Percentiles rank a stretch among this genome's conserved stretches.
phyloP scores from a whole-genome alignment of 495 filamentous ascomycete species.

The Neurospora sp. region DNA sequence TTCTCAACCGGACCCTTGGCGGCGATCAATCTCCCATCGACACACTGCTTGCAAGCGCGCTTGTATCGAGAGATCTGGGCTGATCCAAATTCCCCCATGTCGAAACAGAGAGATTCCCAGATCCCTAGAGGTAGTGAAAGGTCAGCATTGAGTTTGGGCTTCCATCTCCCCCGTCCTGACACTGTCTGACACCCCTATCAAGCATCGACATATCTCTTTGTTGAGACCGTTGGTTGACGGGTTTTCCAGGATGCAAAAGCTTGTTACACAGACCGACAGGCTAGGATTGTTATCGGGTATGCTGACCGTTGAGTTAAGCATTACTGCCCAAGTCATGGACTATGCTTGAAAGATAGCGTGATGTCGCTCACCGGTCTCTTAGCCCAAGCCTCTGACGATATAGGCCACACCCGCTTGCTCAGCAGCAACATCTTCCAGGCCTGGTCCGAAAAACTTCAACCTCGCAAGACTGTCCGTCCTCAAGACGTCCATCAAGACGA shows the following conservation, averaged over 20 bases:
- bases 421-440: not conserved
- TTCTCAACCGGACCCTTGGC: not conserved
- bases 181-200: not conserved
- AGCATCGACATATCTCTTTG: not conserved
- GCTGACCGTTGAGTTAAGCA: not conserved
- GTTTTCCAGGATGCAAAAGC: not conserved
- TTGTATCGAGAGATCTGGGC: not conserved
- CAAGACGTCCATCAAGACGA: not conserved
- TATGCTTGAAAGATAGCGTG: not conserved
- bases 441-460: not conserved
- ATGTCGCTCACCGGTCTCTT: not conserved
- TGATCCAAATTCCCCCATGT: not conserved
- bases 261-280: not conserved
- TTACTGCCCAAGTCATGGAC: not conserved
- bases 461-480: conserved; percentile 7
- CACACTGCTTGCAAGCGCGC: not conserved
- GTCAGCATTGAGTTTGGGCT: not conserved
- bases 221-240: not conserved
- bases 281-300: not conserved
- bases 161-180: not conserved
- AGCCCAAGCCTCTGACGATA: not conserved
- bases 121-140: not conserved
- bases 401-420: not conserved
- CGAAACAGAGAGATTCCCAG: not conserved
- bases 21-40: conserved; percentile 15